Percentiles rank a stretch among this genome's conserved stretches.
phyloP scores from a whole-genome alignment of 2,329 filamentous ascomycete species.

The Fusarium temperatum region DNA sequence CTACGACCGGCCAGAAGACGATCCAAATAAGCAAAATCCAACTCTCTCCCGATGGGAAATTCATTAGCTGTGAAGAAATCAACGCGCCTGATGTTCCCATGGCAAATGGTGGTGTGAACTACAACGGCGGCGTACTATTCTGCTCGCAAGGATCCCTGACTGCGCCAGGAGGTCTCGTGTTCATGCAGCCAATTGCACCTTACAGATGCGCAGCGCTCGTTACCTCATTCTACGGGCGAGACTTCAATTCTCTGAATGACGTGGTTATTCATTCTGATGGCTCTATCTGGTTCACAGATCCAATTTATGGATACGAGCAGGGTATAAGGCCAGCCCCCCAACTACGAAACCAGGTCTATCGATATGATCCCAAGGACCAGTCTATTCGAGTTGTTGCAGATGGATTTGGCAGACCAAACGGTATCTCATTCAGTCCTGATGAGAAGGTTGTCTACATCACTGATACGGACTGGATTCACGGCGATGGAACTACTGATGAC shows the following conservation, averaged over 20 bases:
- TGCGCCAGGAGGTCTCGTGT: conserved; percentile 42
- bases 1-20: conserved; percentile 30
- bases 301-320: conserved; percentile 58
- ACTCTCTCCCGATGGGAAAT: conserved; percentile 21
- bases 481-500: conserved; percentile 46
- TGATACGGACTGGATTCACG: conserved; percentile 50
- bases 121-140: conserved; percentile 51
- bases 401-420: conserved; percentile 58
- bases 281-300: conserved; percentile 61
- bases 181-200: conserved; percentile 46
- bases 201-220: conserved; percentile 45
- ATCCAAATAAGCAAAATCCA: conserved; percentile 45
- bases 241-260: conserved; percentile 61
- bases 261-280: conserved; percentile 55
- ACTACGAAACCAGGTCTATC: conserved; percentile 59
- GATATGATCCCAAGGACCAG: conserved; percentile 52
- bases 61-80: conserved; percentile 47
- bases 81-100: conserved; percentile 48
- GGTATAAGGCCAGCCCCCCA: conserved; percentile 54
- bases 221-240: conserved; percentile 53
- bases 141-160: conserved; percentile 51
- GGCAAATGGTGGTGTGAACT: conserved; percentile 61
- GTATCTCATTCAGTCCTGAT: conserved; percentile 57
- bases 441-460: conserved; percentile 56
- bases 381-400: conserved; percentile 57